Evolutionary conservation across 257 asterid genomes (phyloP).

Genomic region (Salvia splendens): DNA sequence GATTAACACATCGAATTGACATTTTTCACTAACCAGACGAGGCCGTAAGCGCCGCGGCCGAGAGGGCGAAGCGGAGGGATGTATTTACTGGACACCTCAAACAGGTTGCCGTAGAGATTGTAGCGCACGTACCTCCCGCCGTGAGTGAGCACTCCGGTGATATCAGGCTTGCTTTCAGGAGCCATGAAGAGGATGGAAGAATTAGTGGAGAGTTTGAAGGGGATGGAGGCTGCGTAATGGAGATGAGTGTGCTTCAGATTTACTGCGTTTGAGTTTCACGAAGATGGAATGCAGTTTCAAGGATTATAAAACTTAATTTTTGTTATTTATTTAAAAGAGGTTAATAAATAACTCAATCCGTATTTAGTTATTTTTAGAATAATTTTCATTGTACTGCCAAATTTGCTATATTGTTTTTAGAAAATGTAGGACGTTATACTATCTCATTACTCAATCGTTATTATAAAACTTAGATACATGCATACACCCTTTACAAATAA

Average conservation of each 20-base stretch:
- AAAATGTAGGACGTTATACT: no score
- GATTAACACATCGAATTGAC: neutral
- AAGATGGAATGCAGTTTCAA: no score
- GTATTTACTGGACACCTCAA: conserved; percentile 68
- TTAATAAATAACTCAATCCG: no score
- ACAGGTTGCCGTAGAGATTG: conserved; percentile 70
- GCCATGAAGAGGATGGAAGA: conserved; percentile 36
- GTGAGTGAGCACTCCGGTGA: conserved; percentile 58
- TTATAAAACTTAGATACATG: no score
- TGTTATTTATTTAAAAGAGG: no score
- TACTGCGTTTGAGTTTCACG: conserved; percentile 2
- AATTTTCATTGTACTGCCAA: no score
- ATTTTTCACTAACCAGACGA: conserved; percentile 60
- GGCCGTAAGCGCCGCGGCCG: conserved; percentile 94
- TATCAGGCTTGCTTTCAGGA: conserved; percentile 37
- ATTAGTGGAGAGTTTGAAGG: conserved; percentile 3
- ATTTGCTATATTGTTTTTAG: no score
- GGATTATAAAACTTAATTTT: no score
- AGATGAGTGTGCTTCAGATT: conserved; percentile 4
- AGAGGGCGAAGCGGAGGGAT: conserved; percentile 85
- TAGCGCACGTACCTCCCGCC: conserved; percentile 73
- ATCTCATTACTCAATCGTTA: no score
- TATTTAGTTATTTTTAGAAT: no score
- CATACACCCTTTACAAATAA: no score
- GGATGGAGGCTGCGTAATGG: conserved; percentile 26